A percentile compares a stretch with the other conserved stretches of the same genome.
phyloP scores from a whole-genome alignment of 179 eudicot species.

The Carnegiea gigantea region DNA sequence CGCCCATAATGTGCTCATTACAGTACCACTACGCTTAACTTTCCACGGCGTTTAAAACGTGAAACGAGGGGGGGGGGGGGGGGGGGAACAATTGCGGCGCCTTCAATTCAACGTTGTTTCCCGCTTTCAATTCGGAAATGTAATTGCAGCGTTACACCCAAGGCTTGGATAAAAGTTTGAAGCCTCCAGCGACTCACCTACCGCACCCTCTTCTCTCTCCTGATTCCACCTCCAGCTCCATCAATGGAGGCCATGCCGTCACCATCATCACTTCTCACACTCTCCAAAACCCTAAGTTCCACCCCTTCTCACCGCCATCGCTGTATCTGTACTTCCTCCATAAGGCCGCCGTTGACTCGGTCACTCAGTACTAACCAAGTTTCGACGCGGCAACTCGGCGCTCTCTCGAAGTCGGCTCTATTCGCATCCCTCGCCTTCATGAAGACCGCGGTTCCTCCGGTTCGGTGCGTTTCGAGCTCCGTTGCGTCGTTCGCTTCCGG shows the following conservation, averaged over 20 bases:
- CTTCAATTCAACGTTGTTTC: not conserved
- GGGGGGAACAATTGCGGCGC: too few relatives aligned
- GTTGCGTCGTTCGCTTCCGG: conserved; percentile 31
- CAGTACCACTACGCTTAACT: too few relatives aligned
- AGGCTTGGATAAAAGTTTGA: not conserved
- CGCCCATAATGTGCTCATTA: too few relatives aligned
- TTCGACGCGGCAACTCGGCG: conserved; percentile 12
- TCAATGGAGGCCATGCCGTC: conserved; percentile 63
- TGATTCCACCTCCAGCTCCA: not conserved
- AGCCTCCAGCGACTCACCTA: not conserved
- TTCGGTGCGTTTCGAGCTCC: conserved; percentile 40
- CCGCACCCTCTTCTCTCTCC: not conserved
- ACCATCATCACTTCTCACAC: conserved; percentile 34
- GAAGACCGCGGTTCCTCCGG: conserved; percentile 17
- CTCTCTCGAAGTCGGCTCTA: not conserved
- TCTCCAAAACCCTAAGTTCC: conserved; percentile 32
- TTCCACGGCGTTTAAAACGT: too few relatives aligned
- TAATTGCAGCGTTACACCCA: not conserved
- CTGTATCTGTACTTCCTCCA: conserved; percentile 30
- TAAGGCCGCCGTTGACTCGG: conserved; percentile 19
- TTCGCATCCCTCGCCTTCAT: conserved; percentile 19
- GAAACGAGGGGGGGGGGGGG: too few relatives aligned
- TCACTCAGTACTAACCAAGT: too few relatives aligned
- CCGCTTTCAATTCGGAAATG: not conserved
- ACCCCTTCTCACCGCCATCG: conserved; percentile 28